Conservation (phyloP, 371 early-diverging fungal species). For the Mucor lusitanicus region DNA sequence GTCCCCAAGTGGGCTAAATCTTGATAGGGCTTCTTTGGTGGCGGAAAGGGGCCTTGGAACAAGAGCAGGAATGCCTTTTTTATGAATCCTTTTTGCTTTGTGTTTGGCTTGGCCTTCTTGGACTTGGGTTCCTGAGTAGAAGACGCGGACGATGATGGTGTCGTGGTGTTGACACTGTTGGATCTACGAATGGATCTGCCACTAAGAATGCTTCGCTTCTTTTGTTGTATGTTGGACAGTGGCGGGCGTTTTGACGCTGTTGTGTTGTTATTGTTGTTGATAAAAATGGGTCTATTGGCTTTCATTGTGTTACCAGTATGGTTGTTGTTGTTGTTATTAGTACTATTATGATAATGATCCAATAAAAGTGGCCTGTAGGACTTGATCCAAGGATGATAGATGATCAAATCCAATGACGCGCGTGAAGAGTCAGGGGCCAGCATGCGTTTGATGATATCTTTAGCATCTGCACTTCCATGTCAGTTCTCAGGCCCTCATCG, state of each 20-base stretch:
- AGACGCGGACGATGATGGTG: background rate
- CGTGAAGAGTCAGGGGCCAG: constrained; percentile 38
- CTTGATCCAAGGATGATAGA: constrained; percentile 47
- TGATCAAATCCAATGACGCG: constrained; percentile 44
- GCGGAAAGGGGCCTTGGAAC: constrained; percentile 33
- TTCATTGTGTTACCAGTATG: constrained; percentile 3
- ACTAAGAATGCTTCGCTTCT: background rate
- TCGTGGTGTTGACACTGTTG: background rate
- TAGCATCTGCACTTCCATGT: constrained; percentile 28
- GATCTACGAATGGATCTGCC: background rate
- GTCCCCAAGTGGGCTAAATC: constrained; percentile 32
- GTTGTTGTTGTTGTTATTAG: background rate
- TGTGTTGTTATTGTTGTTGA: background rate
- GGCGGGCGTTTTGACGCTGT: background rate
- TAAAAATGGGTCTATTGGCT: constrained; percentile 5
- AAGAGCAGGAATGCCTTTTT: constrained; percentile 11
- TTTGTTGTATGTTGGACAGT: background rate
- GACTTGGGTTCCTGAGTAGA: background rate
- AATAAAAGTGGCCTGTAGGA: constrained; percentile 18
- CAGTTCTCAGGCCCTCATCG: background rate
- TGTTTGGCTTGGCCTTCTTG: background rate
- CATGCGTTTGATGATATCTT: constrained; percentile 44
- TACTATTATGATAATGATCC: background rate
- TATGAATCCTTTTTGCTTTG: constrained; percentile 1
- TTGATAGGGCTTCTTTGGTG: constrained; percentile 31